Conservation (phyloP, 371 early-diverging fungal genomes). For the Nematocida displodere region DNA sequence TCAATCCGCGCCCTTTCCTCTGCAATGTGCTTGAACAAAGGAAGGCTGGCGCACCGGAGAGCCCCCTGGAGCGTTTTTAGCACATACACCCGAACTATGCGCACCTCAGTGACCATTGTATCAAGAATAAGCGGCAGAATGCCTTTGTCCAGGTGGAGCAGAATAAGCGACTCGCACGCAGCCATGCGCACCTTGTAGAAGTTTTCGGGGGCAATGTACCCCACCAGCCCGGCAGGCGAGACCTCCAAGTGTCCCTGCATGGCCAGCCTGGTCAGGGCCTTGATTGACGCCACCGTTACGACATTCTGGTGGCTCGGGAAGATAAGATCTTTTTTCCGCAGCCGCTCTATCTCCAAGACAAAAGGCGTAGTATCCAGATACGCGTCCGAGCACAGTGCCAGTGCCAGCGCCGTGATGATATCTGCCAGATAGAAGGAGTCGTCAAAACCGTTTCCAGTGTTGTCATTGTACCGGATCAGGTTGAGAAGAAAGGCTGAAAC, state of each 20-base stretch:
- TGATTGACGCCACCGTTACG: constrained; percentile 55
- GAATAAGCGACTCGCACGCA: constrained; percentile 59
- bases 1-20: not conserved
- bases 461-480: constrained; percentile 65
- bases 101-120: not conserved
- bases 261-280: constrained; percentile 56
- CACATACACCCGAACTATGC: constrained; percentile 23
- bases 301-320: constrained; percentile 64
- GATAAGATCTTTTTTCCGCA: constrained; percentile 63
- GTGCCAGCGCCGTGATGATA: constrained; percentile 55
- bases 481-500: constrained; percentile 64
- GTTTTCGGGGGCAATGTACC: constrained; percentile 56
- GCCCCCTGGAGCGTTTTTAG: not conserved
- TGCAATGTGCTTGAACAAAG: not conserved
- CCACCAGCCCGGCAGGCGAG: constrained; percentile 39
- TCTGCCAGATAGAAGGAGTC: constrained; percentile 63
- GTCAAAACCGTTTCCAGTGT: constrained; percentile 58
- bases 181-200: constrained; percentile 60
- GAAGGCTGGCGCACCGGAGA: constrained; percentile 18
- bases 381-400: constrained; percentile 45
- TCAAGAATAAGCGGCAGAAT: not conserved
- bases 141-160: constrained; percentile 10
- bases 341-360: constrained; percentile 62
- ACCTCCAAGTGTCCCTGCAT: constrained; percentile 53
- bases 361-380: constrained; percentile 13